Percentiles rank a stretch among this genome's conserved stretches.
Evolutionary conservation across 371 early-diverging fungal genomes (phyloP).

Genomic region (Neoconidiobolus thromboides): DNA sequence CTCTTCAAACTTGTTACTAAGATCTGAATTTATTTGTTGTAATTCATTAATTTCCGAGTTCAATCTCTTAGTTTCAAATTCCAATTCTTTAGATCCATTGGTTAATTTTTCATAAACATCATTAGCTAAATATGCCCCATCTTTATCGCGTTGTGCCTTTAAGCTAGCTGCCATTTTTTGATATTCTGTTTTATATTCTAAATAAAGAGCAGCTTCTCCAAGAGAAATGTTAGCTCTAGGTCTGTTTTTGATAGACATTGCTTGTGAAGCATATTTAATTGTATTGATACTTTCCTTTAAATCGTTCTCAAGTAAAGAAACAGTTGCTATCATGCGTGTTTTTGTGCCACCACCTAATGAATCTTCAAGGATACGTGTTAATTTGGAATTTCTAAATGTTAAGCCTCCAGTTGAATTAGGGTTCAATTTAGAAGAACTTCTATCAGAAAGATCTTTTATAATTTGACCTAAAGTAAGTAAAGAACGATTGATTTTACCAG

Average conservation of each 20-base stretch:
- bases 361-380: constrained; percentile 89
- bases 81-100: no score
- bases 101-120: no score
- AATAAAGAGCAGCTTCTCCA: no score
- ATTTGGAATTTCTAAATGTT: constrained; percentile 87
- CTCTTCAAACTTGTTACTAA: no score
- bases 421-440: constrained; percentile 25
- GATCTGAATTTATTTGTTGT: no score
- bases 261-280: constrained; percentile 84
- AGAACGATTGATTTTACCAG: constrained; percentile 77
- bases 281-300: constrained; percentile 84
- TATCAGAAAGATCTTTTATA: constrained; percentile 71
- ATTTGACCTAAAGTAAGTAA: constrained; percentile 83
- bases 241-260: constrained; percentile 84
- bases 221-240: constrained; percentile 54
- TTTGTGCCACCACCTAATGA: constrained; percentile 87
- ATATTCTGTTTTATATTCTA: no score
- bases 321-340: constrained; percentile 89
- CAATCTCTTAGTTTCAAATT: no score
- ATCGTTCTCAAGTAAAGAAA: constrained; percentile 55
- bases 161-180: no score
- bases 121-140: no score
- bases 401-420: constrained; percentile 15
- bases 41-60: no score
- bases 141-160: no score